Conservation (phyloP, 2,329 filamentous ascomycete genomes). For the Helminthosporium solani region DNA sequence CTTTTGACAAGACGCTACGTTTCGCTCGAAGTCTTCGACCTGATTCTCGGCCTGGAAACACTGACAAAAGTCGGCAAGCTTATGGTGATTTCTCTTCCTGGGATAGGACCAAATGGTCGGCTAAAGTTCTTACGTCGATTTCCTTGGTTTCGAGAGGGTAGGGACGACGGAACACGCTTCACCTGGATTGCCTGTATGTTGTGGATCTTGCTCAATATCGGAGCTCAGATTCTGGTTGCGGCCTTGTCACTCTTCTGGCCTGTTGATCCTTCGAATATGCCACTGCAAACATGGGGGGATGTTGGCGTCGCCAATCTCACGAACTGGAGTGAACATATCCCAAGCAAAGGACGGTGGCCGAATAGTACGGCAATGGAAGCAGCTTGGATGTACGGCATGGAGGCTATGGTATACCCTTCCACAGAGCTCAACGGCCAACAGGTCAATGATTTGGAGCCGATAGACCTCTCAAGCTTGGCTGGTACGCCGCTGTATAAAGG, state of each 20-base stretch:
- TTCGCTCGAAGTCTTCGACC: conserved; percentile 36
- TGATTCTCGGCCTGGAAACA: conserved; percentile 34
- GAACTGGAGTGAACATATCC: conserved; percentile 19
- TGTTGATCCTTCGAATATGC: conserved; percentile 28
- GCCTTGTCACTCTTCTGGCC: conserved; percentile 38
- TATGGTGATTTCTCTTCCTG: conserved; percentile 36
- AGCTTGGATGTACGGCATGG: conserved; percentile 34
- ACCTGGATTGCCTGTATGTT: conserved; percentile 37
- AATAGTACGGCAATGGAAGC: conserved; percentile 21
- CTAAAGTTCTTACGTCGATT: conserved; percentile 25
- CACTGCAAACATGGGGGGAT: conserved; percentile 29
- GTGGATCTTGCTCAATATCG: conserved; percentile 37
- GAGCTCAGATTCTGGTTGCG: conserved; percentile 38
- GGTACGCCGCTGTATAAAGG: conserved; percentile 31
- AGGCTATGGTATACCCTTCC: conserved; percentile 26
- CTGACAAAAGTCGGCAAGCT: conserved; percentile 37
- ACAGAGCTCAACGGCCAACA: conserved; percentile 14
- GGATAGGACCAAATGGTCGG: conserved; percentile 18
- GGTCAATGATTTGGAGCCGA: not conserved
- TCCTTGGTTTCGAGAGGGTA: conserved; percentile 31
- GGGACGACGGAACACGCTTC: conserved; percentile 33
- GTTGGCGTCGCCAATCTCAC: conserved; percentile 30
- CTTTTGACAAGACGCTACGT: conserved; percentile 35
- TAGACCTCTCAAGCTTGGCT: conserved; percentile 22
- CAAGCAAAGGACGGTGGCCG: not conserved